Base-by-base conservation (phyloP, 2,329 filamentous ascomycete genomes). In the Magnaporthiopsis incrustans region DNA sequence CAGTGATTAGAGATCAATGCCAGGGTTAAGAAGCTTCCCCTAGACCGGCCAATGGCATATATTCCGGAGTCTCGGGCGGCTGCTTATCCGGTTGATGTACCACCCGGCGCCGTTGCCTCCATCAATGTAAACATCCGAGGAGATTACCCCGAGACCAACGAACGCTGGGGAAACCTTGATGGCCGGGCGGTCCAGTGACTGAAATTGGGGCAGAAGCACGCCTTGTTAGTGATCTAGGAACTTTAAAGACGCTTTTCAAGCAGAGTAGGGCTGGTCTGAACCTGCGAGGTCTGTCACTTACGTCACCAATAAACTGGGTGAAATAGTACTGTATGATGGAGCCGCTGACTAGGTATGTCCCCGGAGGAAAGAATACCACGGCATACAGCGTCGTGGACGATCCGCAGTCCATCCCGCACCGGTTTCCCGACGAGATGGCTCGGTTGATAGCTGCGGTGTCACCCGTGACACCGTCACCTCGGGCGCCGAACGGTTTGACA, bases 391-490 rank as follows among this genome's bases (percentile, higher is more conserved):
- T 60, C 32, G 32, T 33, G 30, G 30, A 33, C 6, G 30, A 33
- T 14, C 35, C 35, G 59, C 32, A 60, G 26, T 35, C 59, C 22
- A 15, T 15, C 30, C n/a, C 35, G 59, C 59, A 60, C 30, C 59
- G 59, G 59, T 25, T 25, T 26, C 35, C 30, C 14, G 72, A 69
- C 65, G 83, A 79, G 65, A 94, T 80, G 14, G 89, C 82, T 30
- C 77, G 77, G 70, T 92, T 88, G 65, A 94, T 83, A 22, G 84
- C 85, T 15, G 78, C 78, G 2, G 90, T 92, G 71, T 94, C 91
- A 68, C 94, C 90, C 1, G 88, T 87, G 2, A 73, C 72, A 35
- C 89, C 90, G 69, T 94, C 89, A 67, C 90, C 91, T 70, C 81
- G 86, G 64, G 88, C 89, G 59, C 89, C 89, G 18, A 35, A 60